A percentile compares a stretch with the other conserved stretches of the same genome.
These are phyloP conservation scores for Hericium erinaceus DNA, from an alignment of 768 basidiomycete species.

Conservation along the genomic window DNA sequence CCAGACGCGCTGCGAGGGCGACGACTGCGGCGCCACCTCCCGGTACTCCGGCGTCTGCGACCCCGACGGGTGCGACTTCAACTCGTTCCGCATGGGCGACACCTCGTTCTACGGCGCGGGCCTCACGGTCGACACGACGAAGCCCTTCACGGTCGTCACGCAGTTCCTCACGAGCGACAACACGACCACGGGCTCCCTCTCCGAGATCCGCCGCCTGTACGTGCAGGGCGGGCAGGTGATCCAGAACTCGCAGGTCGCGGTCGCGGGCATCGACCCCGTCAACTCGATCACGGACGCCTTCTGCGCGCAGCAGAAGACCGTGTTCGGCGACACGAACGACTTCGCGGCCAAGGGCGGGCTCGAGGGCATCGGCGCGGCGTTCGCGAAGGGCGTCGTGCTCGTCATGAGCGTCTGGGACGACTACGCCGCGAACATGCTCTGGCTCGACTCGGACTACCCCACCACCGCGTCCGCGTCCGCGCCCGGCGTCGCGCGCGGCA, in stretches of 20 bases:
- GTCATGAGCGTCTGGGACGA: conserved; percentile 46
- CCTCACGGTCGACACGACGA: conserved; percentile 38
- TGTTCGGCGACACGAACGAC: conserved; percentile 32
- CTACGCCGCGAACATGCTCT: conserved; percentile 44
- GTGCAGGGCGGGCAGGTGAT: conserved; percentile 44
- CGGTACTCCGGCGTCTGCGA: conserved; percentile 40
- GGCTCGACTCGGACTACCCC: conserved; percentile 47
- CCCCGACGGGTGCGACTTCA: conserved; percentile 50
- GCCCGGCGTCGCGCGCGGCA: conserved; percentile 41
- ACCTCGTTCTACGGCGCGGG: conserved; percentile 37
- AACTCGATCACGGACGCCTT: conserved; percentile 39
- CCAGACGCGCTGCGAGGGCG: conserved; percentile 34
- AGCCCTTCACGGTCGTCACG: conserved; percentile 44
- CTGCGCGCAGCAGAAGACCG: conserved; percentile 35
- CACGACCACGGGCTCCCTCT: conserved; percentile 35
- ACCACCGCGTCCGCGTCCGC: conserved; percentile 16
- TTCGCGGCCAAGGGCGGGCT: conserved; percentile 34
- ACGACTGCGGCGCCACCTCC: conserved; percentile 23
- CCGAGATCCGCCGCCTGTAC: conserved; percentile 44
- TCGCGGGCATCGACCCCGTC: conserved; percentile 30
- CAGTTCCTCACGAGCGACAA: conserved; percentile 42
- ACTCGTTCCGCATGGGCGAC: conserved; percentile 49
- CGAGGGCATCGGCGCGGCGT: conserved; percentile 21
- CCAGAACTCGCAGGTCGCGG: conserved; percentile 37
- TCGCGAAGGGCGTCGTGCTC: conserved; percentile 36